Percentiles rank a stretch among this genome's conserved stretches.
phyloP scores from a whole-genome alignment of 2,329 filamentous ascomycete species.

The Aspergillus puulaauensis region DNA sequence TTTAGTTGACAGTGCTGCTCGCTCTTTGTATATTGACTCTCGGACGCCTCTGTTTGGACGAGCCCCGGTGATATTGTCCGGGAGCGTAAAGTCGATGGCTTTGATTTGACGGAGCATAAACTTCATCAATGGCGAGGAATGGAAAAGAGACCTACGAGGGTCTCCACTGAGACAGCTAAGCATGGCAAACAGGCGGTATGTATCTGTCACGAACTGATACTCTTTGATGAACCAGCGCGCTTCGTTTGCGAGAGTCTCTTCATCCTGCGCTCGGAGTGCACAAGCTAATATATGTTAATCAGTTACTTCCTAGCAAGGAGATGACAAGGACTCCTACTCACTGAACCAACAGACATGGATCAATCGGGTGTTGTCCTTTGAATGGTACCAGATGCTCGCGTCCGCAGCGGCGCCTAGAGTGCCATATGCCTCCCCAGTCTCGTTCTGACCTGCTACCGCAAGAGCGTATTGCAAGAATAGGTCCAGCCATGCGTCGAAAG shows the following conservation, averaged over 20 bases:
- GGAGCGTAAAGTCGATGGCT: slow-evolving; percentile 72
- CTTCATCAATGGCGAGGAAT: slow-evolving; percentile 80
- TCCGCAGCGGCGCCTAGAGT: slow-evolving; percentile 75
- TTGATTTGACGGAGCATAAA: slow-evolving; percentile 91
- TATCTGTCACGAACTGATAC: slow-evolving; percentile 75
- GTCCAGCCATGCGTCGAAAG: slow-evolving; percentile 83
- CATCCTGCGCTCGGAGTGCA: slow-evolving; percentile 75
- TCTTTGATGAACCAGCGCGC: slow-evolving; percentile 83
- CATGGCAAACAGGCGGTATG: slow-evolving; percentile 78
- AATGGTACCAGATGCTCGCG: slow-evolving; percentile 78
- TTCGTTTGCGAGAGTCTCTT: slow-evolving; percentile 70
- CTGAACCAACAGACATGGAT: slow-evolving; percentile 77
- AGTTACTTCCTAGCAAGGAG: slow-evolving; percentile 6
- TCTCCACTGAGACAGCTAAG: slow-evolving; percentile 76
- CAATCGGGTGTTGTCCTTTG: slow-evolving; percentile 64
- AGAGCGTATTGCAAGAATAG: slow-evolving; percentile 87
- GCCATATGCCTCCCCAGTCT: slow-evolving; percentile 72
- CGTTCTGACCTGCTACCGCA: slow-evolving; percentile 66
- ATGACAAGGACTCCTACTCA: slow-evolving; percentile 46
- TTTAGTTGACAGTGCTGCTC: slow-evolving; percentile 39
- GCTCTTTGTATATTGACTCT: slow-evolving; percentile 44
- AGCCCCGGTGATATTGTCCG: slow-evolving; percentile 46
- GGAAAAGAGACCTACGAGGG: slow-evolving; percentile 62
- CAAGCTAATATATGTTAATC: slow-evolving; percentile 57
- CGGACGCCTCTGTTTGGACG: slow-evolving; percentile 33